Percentiles rank a stretch among this genome's conserved stretches.
These are phyloP conservation scores for Cyberlindnera saturnus DNA, from an alignment of 805 yeast genomes.

Conservation along the genomic window DNA sequence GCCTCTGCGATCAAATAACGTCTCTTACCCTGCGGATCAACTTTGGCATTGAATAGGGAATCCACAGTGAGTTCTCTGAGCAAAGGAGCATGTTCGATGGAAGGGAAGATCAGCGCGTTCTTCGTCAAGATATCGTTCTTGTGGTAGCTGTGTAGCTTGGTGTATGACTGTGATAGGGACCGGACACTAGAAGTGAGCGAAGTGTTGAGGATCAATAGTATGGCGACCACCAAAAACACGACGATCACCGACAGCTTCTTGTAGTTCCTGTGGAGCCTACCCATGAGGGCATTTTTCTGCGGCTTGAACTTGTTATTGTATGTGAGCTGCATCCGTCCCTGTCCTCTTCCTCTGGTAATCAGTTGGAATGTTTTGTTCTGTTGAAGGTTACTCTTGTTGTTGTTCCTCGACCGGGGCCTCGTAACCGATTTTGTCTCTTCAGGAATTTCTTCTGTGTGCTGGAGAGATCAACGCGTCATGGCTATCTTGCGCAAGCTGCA, in stretches of 20 bases:
- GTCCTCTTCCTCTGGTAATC: too few species aligned
- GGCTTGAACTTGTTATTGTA: constrained; percentile 25
- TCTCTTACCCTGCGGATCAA: constrained; percentile 39
- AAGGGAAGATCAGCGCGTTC: constrained; percentile 60
- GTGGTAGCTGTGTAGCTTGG: constrained; percentile 38
- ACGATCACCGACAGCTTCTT: constrained; percentile 9
- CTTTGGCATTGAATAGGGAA: constrained; percentile 42
- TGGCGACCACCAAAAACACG: constrained; percentile 2
- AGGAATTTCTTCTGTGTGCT: too few species aligned
- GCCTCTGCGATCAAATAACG: constrained; percentile 29
- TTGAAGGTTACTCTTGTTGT: too few species aligned
- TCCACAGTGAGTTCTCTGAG: constrained; percentile 51
- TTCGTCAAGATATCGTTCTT: constrained; percentile 40
- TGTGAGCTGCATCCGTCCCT: constrained; percentile 19
- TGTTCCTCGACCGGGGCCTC: too few species aligned
- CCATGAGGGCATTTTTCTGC: constrained; percentile 11
- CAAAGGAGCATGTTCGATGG: constrained; percentile 61
- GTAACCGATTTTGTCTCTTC: too few species aligned
- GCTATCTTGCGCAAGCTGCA: too few species aligned
- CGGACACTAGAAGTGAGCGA: background rate
- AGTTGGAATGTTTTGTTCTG: too few species aligned
- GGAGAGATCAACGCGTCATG: too few species aligned
- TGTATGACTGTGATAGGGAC: constrained; percentile 12
- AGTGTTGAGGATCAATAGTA: constrained; percentile 7
- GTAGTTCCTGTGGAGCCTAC: constrained; percentile 8